Percentiles rank a stretch among this genome's conserved stretches.
Conservation (phyloP, 148 eudicot species). For the Persicaria maculosa region DNA sequence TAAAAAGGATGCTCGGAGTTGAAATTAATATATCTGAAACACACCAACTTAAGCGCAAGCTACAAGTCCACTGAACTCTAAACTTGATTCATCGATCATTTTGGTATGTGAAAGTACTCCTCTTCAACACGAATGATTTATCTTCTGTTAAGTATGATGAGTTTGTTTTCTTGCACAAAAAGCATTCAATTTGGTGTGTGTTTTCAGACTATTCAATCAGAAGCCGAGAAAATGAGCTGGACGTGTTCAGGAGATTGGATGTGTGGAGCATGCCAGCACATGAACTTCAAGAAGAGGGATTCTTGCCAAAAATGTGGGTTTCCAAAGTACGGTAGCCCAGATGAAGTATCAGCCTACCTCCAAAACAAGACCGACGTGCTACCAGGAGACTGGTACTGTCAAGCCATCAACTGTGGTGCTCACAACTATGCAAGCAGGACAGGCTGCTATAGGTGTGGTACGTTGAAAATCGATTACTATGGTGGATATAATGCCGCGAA, state of each 20-base stretch:
- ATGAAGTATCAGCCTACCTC: slow-evolving; percentile 31
- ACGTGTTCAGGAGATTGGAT: slow-evolving; percentile 66
- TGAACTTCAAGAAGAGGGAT: slow-evolving; percentile 75
- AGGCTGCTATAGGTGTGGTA: slow-evolving; percentile 51
- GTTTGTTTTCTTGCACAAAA: background rate
- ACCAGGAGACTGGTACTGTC: slow-evolving; percentile 88
- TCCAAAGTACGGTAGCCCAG: slow-evolving; percentile 37
- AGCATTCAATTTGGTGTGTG: background rate
- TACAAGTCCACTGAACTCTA: background rate
- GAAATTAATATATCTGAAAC: background rate
- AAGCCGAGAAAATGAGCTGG: slow-evolving; percentile 38
- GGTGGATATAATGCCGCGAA: background rate
- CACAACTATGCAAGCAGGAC: slow-evolving; percentile 85
- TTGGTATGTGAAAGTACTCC: background rate
- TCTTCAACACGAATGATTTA: background rate
- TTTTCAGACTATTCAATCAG: background rate
- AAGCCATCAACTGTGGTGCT: slow-evolving; percentile 46
- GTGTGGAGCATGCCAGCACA: slow-evolving; percentile 70
- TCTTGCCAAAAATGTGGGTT: slow-evolving; percentile 56
- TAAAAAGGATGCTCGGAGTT: background rate
- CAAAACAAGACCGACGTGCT: slow-evolving; percentile 34
- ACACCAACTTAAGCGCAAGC: background rate
- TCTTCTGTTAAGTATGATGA: background rate
- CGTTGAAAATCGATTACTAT: slow-evolving; percentile 24
- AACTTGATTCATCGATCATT: background rate